Evolutionary conservation across 176 grass and related monocot genomes (phyloP), one percentile per base, ranked within the genome.

Genomic region (Oryza nivara): DNA sequence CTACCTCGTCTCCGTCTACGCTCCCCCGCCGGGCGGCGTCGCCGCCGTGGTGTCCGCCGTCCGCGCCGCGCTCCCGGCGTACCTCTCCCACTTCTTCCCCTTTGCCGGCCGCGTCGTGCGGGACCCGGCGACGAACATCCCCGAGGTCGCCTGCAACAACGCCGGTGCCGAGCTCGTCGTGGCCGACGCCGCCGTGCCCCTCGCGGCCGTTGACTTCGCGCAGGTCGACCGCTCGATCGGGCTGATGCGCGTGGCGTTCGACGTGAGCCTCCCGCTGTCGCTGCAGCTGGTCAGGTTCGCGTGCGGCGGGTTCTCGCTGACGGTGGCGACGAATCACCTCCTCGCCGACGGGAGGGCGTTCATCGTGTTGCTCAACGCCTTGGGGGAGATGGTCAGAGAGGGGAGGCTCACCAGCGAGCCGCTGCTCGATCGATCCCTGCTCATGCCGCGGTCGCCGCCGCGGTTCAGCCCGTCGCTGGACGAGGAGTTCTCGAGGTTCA

Each of bases 141-240:
- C 88, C 26, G 47, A 73, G 58, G 68, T 93, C 16, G 17, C 51
- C 3, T 93, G 89, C 72, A 75, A n/a, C 79, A 97, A 97, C 80
- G 85, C 78, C 34, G 94, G 94, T 34, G 94, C 89, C 40, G 94
- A 97, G 86, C 88, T 97, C 16, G 87, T 97, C 74, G 79, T 97
- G 73, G 91, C 94, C 40, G 82, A 92, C 64, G 32, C 87, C 66
- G 72, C 60, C 3, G 58, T 65, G 28, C 61, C 82, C 6, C 87
- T 97, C 52, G 65, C 85, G 3, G 77, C 48, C 82, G 45, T 97
- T 56, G 79, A 97, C 73, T 97, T 94, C 63, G 6, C 46, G 6
- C 78, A 86, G 68, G 32, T 82, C 19, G 81, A 89, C 77, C 11
- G 5, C 0, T 97, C 94, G 12, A 36, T 91, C 3, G 72, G 90